These are phyloP conservation scores for Pyrrhoderma noxium DNA, from an alignment of 1,284 basidiomycete genomes.

Conservation along the genomic window DNA sequence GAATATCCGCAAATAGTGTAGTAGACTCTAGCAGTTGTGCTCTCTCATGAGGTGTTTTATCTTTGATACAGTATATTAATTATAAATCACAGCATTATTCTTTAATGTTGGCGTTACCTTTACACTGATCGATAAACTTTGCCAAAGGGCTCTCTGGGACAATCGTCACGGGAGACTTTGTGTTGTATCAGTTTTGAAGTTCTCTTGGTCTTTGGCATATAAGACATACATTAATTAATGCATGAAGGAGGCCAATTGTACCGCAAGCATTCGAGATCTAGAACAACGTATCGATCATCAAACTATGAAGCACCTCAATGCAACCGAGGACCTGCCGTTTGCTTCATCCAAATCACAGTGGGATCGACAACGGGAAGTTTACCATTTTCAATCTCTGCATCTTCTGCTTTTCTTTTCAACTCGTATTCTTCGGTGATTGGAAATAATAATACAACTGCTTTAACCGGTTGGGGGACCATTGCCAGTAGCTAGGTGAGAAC, in stretches of 20 bases:
- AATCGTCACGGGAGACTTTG: conserved; percentile 51
- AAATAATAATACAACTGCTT: conserved; percentile 79
- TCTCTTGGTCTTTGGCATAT: conserved; percentile 3
- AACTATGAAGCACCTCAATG: background rate
- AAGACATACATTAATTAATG: conserved; percentile 58
- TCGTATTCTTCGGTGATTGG: conserved; percentile 55
- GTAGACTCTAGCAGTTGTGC: conserved; percentile 71
- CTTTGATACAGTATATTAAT: conserved; percentile 30
- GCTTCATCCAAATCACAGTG: conserved; percentile 68
- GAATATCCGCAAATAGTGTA: conserved; percentile 68
- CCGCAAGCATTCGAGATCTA: conserved; percentile 87
- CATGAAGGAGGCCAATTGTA: conserved; percentile 82
- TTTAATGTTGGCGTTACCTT: conserved; percentile 33
- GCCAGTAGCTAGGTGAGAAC: conserved; percentile 45
- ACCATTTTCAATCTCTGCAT: conserved; percentile 38
- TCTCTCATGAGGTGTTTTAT: conserved; percentile 61
- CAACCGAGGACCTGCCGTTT: conserved; percentile 44
- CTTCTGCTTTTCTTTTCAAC: conserved; percentile 48
- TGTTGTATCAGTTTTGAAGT: conserved; percentile 1
- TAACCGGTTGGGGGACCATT: conserved; percentile 64
- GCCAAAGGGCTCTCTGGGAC: conserved; percentile 49
- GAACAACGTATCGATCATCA: too few species aligned
- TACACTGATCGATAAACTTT: conserved; percentile 56
- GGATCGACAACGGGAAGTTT: conserved; percentile 51
- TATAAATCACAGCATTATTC: conserved; percentile 16